Percentiles rank a stretch among this genome's conserved stretches.
phyloP scores from a whole-genome alignment of 129 eudicot species.

The Flaveria linearis region DNA sequence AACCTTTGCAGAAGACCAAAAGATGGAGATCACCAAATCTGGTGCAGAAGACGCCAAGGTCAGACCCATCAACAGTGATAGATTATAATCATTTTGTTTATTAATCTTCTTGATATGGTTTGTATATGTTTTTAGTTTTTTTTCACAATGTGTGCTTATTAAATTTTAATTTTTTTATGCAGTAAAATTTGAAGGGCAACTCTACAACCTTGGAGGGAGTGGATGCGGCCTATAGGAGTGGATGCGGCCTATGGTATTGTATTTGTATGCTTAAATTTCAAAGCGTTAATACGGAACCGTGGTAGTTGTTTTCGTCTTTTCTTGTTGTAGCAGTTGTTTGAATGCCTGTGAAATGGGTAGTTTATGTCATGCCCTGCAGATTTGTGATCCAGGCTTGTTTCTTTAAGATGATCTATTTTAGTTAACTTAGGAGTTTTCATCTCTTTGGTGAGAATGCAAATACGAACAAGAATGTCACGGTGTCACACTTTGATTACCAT shows the following conservation, averaged over 20 bases:
- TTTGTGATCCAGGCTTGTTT: constrained; percentile 24
- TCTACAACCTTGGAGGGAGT: constrained; percentile 25
- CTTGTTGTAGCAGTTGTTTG: constrained; percentile 32
- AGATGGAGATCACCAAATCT: constrained; percentile 49
- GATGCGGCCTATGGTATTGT: constrained; percentile 35
- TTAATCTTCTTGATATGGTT: not conserved
- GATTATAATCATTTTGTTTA: not conserved
- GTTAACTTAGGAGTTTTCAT: too few species aligned
- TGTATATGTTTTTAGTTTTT: not conserved
- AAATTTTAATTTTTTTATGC: constrained; percentile 12
- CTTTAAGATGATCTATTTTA: not conserved
- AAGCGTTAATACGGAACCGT: constrained; percentile 37
- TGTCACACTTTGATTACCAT: too few species aligned
- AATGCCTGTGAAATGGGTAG: constrained; percentile 27
- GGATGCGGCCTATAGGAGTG: constrained; percentile 23
- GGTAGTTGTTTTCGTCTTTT: constrained; percentile 28
- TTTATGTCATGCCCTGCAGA: constrained; percentile 26
- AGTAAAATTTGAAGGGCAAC: constrained; percentile 31
- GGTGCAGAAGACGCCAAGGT: constrained; percentile 47
- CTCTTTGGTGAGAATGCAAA: too few species aligned
- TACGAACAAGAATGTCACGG: too few species aligned
- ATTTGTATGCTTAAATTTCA: constrained; percentile 27
- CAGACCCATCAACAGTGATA: not conserved
- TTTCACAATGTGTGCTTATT: not conserved
- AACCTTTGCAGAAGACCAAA: constrained; percentile 42